Percentiles rank a stretch among this genome's conserved stretches.
Conservation (phyloP, 257 asterid genomes). For the Solanum phureja region DNA sequence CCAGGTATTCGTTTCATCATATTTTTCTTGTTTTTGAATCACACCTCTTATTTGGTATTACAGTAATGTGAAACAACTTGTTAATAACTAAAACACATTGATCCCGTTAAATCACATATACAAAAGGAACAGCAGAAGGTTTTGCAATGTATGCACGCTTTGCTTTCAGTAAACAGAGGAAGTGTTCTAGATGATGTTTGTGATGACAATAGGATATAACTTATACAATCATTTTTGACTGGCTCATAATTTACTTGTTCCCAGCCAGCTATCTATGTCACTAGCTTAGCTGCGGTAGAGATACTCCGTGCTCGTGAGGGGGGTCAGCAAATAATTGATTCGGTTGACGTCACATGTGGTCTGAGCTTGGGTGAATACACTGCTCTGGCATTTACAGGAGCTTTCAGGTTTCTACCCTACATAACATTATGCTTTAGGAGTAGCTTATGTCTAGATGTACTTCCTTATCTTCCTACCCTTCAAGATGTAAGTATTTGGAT, state of each 20-base stretch:
- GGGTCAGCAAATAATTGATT: conserved; percentile 82
- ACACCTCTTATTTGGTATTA: background rate
- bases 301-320: conserved; percentile 92
- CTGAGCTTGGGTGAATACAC: conserved; percentile 97
- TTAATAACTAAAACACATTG: background rate
- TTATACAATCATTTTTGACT: background rate
- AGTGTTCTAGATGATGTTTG: background rate
- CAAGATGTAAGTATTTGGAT: background rate
- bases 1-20: conserved; percentile 46
- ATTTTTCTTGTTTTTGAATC: background rate
- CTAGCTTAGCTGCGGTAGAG: conserved; percentile 99
- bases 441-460: background rate
- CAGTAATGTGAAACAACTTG: background rate
- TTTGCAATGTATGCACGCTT: background rate
- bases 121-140: background rate
- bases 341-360: conserved; percentile 92
- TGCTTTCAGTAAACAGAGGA: background rate
- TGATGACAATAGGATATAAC: background rate
- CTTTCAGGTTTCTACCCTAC: conserved; percentile 60
- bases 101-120: background rate
- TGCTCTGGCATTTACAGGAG: conserved; percentile 95
- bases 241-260: background rate
- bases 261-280: conserved; percentile 94
- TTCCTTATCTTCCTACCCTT: background rate
- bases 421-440: background rate